phyloP scores from a whole-genome alignment of 2,329 filamentous ascomycete genomes.

The Aaosphaeria arxii region DNA sequence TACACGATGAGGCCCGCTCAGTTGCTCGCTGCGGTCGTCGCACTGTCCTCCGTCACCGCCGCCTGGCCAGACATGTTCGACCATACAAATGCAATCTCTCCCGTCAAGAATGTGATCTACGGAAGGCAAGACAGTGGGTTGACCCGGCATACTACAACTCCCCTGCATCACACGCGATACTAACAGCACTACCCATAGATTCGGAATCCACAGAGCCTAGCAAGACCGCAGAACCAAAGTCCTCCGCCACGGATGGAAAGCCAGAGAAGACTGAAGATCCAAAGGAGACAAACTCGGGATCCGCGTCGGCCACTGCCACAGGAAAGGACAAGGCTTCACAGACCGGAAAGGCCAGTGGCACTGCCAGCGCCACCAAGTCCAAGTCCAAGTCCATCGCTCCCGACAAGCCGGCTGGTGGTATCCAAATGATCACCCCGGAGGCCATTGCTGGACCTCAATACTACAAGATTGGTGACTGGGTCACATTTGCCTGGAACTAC shows the following conservation, averaged over 20 bases:
- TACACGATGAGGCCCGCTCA: constrained; percentile 36
- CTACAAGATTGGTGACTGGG: constrained; percentile 62
- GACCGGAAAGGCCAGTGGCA: constrained; percentile 16
- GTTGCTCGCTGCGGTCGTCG: constrained; percentile 35
- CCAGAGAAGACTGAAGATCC: constrained; percentile 4
- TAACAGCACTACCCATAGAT: background rate
- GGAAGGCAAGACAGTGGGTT: constrained; percentile 29
- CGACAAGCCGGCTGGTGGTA: constrained; percentile 55
- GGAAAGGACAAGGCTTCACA: constrained; percentile 6
- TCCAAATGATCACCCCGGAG: constrained; percentile 60
- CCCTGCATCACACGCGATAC: background rate
- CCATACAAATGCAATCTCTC: constrained; percentile 23
- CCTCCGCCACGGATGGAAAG: constrained; percentile 12
- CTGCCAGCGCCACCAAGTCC: constrained; percentile 15
- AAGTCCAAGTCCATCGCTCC: constrained; percentile 29
- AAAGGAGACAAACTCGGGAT: constrained; percentile 8
- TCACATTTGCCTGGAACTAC: constrained; percentile 69
- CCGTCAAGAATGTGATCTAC: constrained; percentile 22
- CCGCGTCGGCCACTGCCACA: background rate
- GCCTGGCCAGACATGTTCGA: constrained; percentile 33
- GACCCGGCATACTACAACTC: background rate
- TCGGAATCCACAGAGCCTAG: background rate
- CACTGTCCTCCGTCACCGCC: constrained; percentile 34
- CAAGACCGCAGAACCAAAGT: constrained; percentile 9
- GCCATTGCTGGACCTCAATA: constrained; percentile 50